Evolutionary conservation across 352 stramenopile genomes (phyloP).

Genomic region (Aphanomyces cochlioides): DNA sequence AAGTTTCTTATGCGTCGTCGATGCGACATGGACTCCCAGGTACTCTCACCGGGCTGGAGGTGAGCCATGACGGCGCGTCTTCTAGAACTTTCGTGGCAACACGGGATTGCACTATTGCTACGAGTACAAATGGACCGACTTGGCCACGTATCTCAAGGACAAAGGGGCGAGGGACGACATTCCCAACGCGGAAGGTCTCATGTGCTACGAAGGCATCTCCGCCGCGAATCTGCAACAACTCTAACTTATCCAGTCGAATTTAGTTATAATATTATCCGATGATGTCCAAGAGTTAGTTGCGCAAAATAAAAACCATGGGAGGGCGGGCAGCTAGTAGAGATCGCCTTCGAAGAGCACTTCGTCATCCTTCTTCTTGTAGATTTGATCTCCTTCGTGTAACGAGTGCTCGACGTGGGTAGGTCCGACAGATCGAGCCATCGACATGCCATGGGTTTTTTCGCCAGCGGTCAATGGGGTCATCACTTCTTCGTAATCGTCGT

Average conservation of each 20-base stretch:
- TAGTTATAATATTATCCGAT: constrained; percentile 24
- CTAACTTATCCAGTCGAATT: constrained; percentile 30
- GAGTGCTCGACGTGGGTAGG: constrained; percentile 70
- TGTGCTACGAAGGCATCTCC: constrained; percentile 92
- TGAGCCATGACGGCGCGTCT: too few relatives aligned
- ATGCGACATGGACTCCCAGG: constrained; percentile 90
- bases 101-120: constrained; percentile 94
- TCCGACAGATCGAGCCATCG: constrained; percentile 61
- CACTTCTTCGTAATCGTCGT: constrained; percentile 88
- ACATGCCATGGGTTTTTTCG: constrained; percentile 47
- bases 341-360: constrained; percentile 86
- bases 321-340: constrained; percentile 49
- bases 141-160: constrained; percentile 91
- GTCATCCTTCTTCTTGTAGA: constrained; percentile 79
- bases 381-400: constrained; percentile 83
- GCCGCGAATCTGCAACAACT: constrained; percentile 45
- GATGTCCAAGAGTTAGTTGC: neutral
- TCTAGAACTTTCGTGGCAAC: constrained; percentile 92
- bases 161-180: constrained; percentile 93
- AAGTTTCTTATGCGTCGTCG: constrained; percentile 93
- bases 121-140: constrained; percentile 87
- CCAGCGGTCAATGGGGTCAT: constrained; percentile 82
- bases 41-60: constrained; percentile 20
- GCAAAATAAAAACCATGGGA: neutral
- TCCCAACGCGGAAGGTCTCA: constrained; percentile 87